These are phyloP conservation scores for Puccinia polysora DNA, from an alignment of 1,284 basidiomycete species.

Conservation along the genomic window DNA sequence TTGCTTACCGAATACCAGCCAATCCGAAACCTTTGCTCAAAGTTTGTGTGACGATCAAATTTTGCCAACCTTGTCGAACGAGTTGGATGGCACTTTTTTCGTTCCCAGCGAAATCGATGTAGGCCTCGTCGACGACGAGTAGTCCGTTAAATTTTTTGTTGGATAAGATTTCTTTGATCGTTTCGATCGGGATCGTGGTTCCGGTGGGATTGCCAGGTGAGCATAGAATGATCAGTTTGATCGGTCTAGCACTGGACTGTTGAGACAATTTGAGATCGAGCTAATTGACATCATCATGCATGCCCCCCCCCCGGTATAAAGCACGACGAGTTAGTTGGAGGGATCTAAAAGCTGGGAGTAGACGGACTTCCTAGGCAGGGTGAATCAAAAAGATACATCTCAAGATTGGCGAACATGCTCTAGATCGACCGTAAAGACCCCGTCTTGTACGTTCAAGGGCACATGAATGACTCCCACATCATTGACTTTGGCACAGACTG, in stretches of 20 bases:
- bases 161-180: slow-evolving; percentile 69
- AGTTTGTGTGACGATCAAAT: slow-evolving; percentile 90
- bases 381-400: not conserved
- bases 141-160: slow-evolving; percentile 81
- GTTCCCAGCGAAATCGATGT: slow-evolving; percentile 80
- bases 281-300: slow-evolving; percentile 1
- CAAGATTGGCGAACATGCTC: slow-evolving; percentile 63
- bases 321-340: no score
- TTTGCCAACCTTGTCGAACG: slow-evolving; percentile 70
- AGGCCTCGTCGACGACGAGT: slow-evolving; percentile 92
- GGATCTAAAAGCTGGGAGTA: not conserved
- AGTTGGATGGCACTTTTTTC: slow-evolving; percentile 64
- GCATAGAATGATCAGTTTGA: slow-evolving; percentile 91
- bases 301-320: no score
- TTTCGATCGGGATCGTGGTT: slow-evolving; percentile 70
- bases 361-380: not conserved
- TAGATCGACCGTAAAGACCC: slow-evolving; percentile 73
- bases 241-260: slow-evolving; percentile 53
- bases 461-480: slow-evolving; percentile 80
- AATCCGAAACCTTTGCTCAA: slow-evolving; percentile 94
- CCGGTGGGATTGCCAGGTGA: slow-evolving; percentile 97
- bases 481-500: slow-evolving; percentile 89
- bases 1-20: slow-evolving; percentile 84
- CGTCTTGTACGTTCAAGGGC: slow-evolving; percentile 68
- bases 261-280: slow-evolving; percentile 7